phyloP scores from a whole-genome alignment of 345 rosid species.

The rapeseed (Brassica napus) region Da-Ae NC_063449.1:43253001-43253500 shows the following conservation, averaged over 20 bases:
- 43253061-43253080: conserved; percentile 80
- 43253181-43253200: conserved; percentile 79
- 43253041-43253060: conserved; percentile 81
- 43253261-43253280: conserved; percentile 44
- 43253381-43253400: conserved; percentile 8
- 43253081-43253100: not conserved
- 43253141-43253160: conserved; percentile 90
- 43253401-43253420: conserved; percentile 52
- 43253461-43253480: conserved; percentile 73
- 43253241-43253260: conserved; percentile 65
- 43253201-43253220: conserved; percentile 79
- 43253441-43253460: conserved; percentile 85
- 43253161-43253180: conserved; percentile 82
- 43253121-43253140: conserved; percentile 3
- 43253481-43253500: conserved; percentile 89
- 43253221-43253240: conserved; percentile 57
- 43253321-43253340: conserved; percentile 86
- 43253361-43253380: not conserved
- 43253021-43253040: conserved; percentile 77
- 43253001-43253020: conserved; percentile 73
- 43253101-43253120: conserved; percentile 1
- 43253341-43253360: not conserved
- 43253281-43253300: conserved; percentile 63
- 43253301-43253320: conserved; percentile 79
- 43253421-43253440: conserved; percentile 87